Evolutionary conservation across 805 yeast species (phyloP).

Genomic region (Cyberlindnera maritima): DNA sequence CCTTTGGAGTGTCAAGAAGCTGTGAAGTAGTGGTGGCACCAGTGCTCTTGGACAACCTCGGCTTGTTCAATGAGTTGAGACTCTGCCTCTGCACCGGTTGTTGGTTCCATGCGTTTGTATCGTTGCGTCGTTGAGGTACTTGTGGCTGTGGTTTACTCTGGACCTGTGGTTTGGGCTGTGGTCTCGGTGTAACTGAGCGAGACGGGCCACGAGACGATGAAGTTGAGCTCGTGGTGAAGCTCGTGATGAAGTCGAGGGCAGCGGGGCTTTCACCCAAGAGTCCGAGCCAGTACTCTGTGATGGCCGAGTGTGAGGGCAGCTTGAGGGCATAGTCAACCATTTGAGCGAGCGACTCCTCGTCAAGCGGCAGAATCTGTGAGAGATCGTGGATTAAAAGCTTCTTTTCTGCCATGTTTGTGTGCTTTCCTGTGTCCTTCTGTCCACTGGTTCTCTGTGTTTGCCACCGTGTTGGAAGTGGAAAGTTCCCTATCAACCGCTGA

Average conservation of each 20-base stretch:
- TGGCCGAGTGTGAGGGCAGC: slow-evolving; percentile 44
- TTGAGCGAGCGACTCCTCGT: slow-evolving; percentile 51
- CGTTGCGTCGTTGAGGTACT: background rate
- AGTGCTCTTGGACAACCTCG: slow-evolving; percentile 13
- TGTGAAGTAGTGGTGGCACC: slow-evolving; percentile 46
- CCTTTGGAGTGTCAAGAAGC: slow-evolving; percentile 40
- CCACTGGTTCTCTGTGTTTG: no score
- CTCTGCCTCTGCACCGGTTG: slow-evolving; percentile 2
- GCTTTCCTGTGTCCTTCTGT: background rate
- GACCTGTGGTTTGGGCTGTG: background rate
- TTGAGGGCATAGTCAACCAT: slow-evolving; percentile 52
- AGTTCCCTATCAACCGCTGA: no score
- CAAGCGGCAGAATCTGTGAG: slow-evolving; percentile 50
- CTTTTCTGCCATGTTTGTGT: background rate
- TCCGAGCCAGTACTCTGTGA: slow-evolving; percentile 51
- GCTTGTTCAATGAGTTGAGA: slow-evolving; percentile 3
- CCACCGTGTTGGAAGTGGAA: no score
- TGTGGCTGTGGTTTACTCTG: background rate
- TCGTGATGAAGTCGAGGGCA: slow-evolving; percentile 44
- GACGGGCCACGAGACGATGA: slow-evolving; percentile 15
- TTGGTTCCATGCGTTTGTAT: slow-evolving; percentile 19
- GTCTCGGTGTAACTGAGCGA: background rate
- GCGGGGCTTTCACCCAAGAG: slow-evolving; percentile 57
- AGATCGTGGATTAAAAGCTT: slow-evolving; percentile 18
- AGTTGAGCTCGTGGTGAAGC: slow-evolving; percentile 33